These are phyloP conservation scores for Fistulifera solaris DNA, from an alignment of 108 stramenopile species.

Conservation along the genomic window DNA sequence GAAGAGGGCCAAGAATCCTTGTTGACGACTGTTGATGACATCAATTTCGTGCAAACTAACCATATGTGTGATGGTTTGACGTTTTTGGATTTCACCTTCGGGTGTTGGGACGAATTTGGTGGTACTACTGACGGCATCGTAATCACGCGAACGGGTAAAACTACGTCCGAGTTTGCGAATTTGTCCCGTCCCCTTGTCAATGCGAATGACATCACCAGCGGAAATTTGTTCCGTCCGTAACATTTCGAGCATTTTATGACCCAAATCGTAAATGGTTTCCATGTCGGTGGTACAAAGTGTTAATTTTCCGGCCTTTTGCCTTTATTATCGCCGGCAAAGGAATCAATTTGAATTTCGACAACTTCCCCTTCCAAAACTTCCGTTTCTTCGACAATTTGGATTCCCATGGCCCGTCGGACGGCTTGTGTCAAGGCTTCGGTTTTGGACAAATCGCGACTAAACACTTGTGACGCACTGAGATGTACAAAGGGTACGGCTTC, in stretches of 20 bases:
- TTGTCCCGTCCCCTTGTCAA: constrained; percentile 96
- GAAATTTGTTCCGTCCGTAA: constrained; percentile 92
- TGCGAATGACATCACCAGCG: constrained; percentile 98
- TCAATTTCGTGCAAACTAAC: constrained; percentile 99
- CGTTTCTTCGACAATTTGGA: constrained; percentile 96
- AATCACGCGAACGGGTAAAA: constrained; percentile 91
- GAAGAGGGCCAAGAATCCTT: constrained; percentile 98
- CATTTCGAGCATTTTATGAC: constrained; percentile 99
- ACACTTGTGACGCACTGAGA: constrained; percentile 94
- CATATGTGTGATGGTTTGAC: constrained; percentile 92
- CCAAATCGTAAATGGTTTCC: constrained; percentile 99
- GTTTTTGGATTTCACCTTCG: constrained; percentile 97
- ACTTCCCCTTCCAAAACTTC: constrained; percentile 99
- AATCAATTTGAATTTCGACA: constrained; percentile 97
- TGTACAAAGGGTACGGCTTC: constrained; percentile 90
- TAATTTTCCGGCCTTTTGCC: constrained; percentile 86
- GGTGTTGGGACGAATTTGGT: constrained; percentile 98
- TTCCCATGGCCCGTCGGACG: constrained; percentile 87
- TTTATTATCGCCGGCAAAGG: constrained; percentile 21
- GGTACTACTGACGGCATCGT: constrained; percentile 97
- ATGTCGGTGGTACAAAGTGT: constrained; percentile 99
- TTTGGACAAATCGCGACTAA: constrained; percentile 96
- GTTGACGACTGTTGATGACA: constrained; percentile 97
- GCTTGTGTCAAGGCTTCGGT: constrained; percentile 99
- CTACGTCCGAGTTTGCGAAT: constrained; percentile 94